Base-by-base conservation (phyloP, 2,329 filamentous ascomycete genomes). In the Didymella exigua region DNA sequence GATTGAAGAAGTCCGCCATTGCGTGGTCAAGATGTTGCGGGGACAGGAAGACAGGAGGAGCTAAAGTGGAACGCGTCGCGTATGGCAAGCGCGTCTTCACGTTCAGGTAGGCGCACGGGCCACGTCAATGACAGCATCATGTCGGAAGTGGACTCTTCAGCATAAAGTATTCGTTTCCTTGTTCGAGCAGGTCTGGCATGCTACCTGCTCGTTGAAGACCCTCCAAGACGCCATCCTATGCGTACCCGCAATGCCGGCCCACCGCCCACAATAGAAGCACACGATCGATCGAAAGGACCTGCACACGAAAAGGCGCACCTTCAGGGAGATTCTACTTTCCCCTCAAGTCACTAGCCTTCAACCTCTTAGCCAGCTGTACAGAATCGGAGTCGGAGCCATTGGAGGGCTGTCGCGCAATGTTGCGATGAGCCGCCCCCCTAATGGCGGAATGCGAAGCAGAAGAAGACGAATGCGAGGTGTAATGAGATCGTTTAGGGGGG, bases 1-100 rank as follows among this genome's bases (percentile, higher is more conserved):
- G 84, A 75, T 96, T 93, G 78, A 99, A 99, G 77, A 99, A 99
- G 73, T 86, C 93, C 44, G 91, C 86, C 89, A 97, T 96, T 26
- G 16, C 59, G 44, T 51, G 48, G 34, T 49, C 21, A 48, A 51
- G 48, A 46, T 47, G 51, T 58, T 54, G 51, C 36, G 55, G 34
- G 43, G 51, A 56, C 47, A 36, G 44, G 36, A 38, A 31, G 30
- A 27, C 38, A 41, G 57, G 57, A 41, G 57, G 57, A 54, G 63
- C 53, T 69, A 66, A 71, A 70, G 65, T 66, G 65, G 55, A 62
- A 71, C 63, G 64, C 71, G 70, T 56, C 44, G 42, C 57, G 51
- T 56, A 49, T 27, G 23, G 57, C 49, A 50, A 59, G 46, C 71
- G 66, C 71, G 70, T 51, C 42, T 61, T 69, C 70, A 71, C 70